Evolutionary conservation across 2,329 filamentous ascomycete species (phyloP).

Genomic region (Colletotrichum siamense): DNA sequence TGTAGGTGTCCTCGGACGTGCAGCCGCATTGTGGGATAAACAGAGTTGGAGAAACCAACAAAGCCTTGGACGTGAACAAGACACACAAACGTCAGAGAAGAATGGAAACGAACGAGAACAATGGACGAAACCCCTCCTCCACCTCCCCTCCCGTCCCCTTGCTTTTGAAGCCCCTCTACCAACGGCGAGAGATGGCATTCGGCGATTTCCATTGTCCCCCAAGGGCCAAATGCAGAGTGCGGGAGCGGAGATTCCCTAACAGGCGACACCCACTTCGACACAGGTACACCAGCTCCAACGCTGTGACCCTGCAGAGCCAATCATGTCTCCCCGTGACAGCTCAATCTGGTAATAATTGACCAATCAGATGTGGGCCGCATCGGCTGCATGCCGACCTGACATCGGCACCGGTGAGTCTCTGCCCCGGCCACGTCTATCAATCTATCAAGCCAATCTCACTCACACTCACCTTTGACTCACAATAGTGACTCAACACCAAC

Average conservation of each 20-base stretch:
- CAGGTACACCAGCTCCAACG: not conserved
- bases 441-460: not conserved
- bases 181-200: not conserved
- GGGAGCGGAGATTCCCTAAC: constrained; percentile 21
- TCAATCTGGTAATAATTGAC: constrained; percentile 11
- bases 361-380: constrained; percentile 16
- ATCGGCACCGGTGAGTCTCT: not conserved
- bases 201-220: not conserved
- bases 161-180: not conserved
- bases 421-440: not conserved
- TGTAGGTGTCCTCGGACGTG: not conserved
- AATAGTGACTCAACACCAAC: not conserved
- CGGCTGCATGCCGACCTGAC: not conserved
- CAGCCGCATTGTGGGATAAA: not conserved
- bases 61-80: not conserved
- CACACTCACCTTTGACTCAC: constrained; percentile 13
- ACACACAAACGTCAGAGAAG: not conserved
- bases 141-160: not conserved
- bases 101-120: not conserved
- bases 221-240: not conserved
- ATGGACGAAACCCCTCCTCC: not conserved
- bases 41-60: not conserved
- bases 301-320: not conserved
- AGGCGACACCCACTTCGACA: not conserved
- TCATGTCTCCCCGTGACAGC: not conserved